phyloP scores from a whole-genome alignment of 2,329 filamentous ascomycete species.

The Proliferodiscus dingleyae region DNA sequence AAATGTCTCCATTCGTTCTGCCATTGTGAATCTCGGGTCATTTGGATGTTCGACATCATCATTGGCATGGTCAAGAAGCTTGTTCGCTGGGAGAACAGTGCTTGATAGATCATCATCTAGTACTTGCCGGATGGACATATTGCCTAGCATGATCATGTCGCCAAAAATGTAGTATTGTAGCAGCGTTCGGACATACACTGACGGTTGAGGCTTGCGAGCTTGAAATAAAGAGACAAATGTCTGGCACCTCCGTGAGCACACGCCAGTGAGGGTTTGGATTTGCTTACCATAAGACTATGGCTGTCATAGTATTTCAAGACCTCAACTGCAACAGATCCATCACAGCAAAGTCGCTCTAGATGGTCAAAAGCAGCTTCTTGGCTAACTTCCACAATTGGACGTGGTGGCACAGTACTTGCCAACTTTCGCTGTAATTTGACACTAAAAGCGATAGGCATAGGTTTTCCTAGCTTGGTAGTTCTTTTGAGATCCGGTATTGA shows the following conservation, averaged over 20 bases:
- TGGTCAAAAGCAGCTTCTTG: slow-evolving; percentile 68
- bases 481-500: slow-evolving; percentile 51
- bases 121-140: slow-evolving; percentile 65
- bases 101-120: slow-evolving; percentile 78
- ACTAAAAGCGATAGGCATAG: slow-evolving; percentile 77
- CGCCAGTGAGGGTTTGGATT: slow-evolving; percentile 6
- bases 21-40: slow-evolving; percentile 69
- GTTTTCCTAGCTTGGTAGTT: slow-evolving; percentile 56
- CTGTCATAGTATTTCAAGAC: slow-evolving; percentile 64
- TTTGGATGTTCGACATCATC: slow-evolving; percentile 71
- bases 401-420: slow-evolving; percentile 87
- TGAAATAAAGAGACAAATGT: slow-evolving; percentile 72
- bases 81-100: slow-evolving; percentile 66
- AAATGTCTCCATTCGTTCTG: slow-evolving; percentile 67
- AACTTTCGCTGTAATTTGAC: slow-evolving; percentile 85
- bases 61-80: slow-evolving; percentile 67
- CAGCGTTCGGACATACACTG: slow-evolving; percentile 77
- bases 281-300: slow-evolving; percentile 62
- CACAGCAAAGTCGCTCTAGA: slow-evolving; percentile 65
- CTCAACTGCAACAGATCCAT: slow-evolving; percentile 64
- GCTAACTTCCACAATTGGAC: slow-evolving; percentile 76
- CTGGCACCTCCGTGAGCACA: slow-evolving; percentile 34
- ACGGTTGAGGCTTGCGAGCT: slow-evolving; percentile 73
- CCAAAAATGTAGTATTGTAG: slow-evolving; percentile 72
- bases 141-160: slow-evolving; percentile 63